Percentiles rank a stretch among this genome's conserved stretches.
Conservation (phyloP, 495 filamentous ascomycete species). For the Emericellopsis terricola region DNA sequence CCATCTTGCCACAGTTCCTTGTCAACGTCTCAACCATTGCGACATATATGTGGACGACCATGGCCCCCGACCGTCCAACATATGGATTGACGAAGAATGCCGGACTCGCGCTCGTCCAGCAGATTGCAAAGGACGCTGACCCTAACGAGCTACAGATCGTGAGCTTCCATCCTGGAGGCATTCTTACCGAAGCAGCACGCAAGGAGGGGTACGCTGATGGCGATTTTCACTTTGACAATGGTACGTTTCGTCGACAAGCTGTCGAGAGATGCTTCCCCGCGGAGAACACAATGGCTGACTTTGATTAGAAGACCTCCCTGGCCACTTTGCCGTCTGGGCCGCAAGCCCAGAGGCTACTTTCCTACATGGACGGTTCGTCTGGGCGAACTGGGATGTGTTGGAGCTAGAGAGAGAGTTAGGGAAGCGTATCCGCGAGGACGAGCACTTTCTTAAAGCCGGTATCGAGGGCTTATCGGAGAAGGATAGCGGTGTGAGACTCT, state of each 20-base stretch:
- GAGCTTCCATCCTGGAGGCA: slow-evolving; percentile 23
- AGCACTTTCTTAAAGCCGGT: too few relatives aligned
- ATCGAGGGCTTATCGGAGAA: slow-evolving; percentile 12
- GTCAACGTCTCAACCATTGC: slow-evolving; percentile 17
- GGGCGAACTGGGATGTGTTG: slow-evolving; percentile 34
- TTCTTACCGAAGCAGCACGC: slow-evolving; percentile 13
- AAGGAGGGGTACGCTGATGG: slow-evolving; percentile 6
- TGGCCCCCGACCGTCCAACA: not conserved
- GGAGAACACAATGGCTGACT: not conserved
- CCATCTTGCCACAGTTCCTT: too few relatives aligned
- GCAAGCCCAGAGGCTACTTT: slow-evolving; percentile 29
- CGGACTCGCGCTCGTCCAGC: slow-evolving; percentile 16
- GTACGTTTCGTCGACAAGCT: slow-evolving; percentile 7
- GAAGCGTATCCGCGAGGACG: slow-evolving; percentile 17
- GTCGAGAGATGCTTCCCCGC: not conserved
- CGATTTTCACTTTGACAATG: slow-evolving; percentile 14
- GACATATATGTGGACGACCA: too few relatives aligned
- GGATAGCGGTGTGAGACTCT: slow-evolving; percentile 10
- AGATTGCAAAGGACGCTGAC: slow-evolving; percentile 13
- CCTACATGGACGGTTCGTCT: slow-evolving; percentile 30
- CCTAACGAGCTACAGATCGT: slow-evolving; percentile 20
- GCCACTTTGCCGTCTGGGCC: slow-evolving; percentile 30
- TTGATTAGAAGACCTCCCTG: slow-evolving; percentile 20
- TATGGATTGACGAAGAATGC: slow-evolving; percentile 23
- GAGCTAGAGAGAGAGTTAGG: slow-evolving; percentile 22